Percentiles rank a stretch among this genome's conserved stretches.
These are phyloP conservation scores for Candida neerlandica DNA, from an alignment of 1,139 yeast species.

Conservation along the genomic window DNA sequence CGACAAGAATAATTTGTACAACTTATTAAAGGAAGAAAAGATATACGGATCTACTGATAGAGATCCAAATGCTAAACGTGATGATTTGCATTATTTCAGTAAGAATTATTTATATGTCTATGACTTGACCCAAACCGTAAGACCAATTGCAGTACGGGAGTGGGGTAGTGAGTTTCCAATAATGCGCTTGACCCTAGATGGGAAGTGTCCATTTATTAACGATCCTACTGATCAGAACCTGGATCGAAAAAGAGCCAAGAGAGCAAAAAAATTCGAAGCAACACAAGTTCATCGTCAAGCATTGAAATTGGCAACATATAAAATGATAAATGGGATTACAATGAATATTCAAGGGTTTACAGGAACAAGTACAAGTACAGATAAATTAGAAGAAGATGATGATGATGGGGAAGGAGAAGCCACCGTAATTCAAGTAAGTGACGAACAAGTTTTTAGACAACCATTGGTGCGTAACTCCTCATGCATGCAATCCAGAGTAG, in stretches of 20 bases:
- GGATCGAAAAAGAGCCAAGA: conserved; percentile 40
- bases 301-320: conserved; percentile 38
- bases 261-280: conserved; percentile 44
- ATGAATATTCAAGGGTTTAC: conserved; percentile 22
- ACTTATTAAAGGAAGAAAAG: conserved; percentile 80
- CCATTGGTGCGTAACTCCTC: conserved; percentile 36
- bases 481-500: conserved; percentile 32
- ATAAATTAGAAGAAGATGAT: conserved; percentile 20
- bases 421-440: conserved; percentile 9
- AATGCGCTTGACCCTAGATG: conserved; percentile 54
- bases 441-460: conserved; percentile 23
- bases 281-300: conserved; percentile 42
- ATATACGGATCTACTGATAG: conserved; percentile 85
- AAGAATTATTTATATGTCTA: conserved; percentile 70
- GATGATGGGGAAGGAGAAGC: conserved; percentile 9
- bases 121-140: conserved; percentile 75
- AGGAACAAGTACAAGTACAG: conserved; percentile 37
- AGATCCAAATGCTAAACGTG: conserved; percentile 82
- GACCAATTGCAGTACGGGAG: conserved; percentile 84
- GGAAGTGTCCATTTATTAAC: conserved; percentile 71
- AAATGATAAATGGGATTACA: conserved; percentile 30
- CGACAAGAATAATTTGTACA: conserved; percentile 48
- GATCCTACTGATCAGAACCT: conserved; percentile 46
- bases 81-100: conserved; percentile 81
- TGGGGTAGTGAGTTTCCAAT: conserved; percentile 60